Evolutionary conservation across 129 eudicot species (phyloP).

Genomic region (Lonicera japonica): DNA sequence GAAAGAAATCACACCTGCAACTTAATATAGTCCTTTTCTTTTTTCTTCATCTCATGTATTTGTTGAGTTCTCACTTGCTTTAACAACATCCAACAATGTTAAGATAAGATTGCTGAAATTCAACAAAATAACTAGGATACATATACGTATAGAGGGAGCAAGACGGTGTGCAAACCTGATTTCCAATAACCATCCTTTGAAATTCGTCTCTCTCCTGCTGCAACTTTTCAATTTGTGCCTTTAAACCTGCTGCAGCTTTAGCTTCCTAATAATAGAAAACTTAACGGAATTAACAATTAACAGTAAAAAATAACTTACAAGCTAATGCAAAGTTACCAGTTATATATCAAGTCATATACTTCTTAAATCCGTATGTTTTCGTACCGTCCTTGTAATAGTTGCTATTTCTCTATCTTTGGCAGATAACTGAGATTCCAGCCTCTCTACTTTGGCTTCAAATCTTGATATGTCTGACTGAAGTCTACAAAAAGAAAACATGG

Average conservation of each 20-base stretch:
- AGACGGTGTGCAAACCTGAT: slow-evolving; percentile 51
- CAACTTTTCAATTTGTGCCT: slow-evolving; percentile 85
- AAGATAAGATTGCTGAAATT: slow-evolving; percentile 6
- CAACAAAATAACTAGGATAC: slow-evolving; percentile 2
- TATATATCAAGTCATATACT: not conserved
- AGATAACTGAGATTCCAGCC: slow-evolving; percentile 69
- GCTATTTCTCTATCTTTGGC: slow-evolving; percentile 95
- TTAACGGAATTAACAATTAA: not conserved
- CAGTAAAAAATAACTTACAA: not conserved
- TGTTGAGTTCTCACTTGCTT: slow-evolving; percentile 99
- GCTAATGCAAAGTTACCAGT: not conserved
- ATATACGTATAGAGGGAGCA: slow-evolving; percentile 1
- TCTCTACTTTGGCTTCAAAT: slow-evolving; percentile 83
- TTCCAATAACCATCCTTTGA: slow-evolving; percentile 93
- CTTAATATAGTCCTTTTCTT: slow-evolving; percentile 89
- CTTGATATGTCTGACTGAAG: slow-evolving; percentile 88
- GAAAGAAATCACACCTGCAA: slow-evolving; percentile 58
- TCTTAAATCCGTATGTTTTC: slow-evolving; percentile 4
- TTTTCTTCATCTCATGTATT: slow-evolving; percentile 96
- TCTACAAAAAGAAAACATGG: slow-evolving; percentile 14
- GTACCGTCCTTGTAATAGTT: slow-evolving; percentile 79
- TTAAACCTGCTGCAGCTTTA: slow-evolving; percentile 75
- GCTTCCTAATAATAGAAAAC: slow-evolving; percentile 60
- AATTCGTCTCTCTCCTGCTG: slow-evolving; percentile 97
- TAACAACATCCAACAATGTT: slow-evolving; percentile 15